Conservation (phyloP, 257 asterid genomes). For the Gentiana macrophylla region DNA sequence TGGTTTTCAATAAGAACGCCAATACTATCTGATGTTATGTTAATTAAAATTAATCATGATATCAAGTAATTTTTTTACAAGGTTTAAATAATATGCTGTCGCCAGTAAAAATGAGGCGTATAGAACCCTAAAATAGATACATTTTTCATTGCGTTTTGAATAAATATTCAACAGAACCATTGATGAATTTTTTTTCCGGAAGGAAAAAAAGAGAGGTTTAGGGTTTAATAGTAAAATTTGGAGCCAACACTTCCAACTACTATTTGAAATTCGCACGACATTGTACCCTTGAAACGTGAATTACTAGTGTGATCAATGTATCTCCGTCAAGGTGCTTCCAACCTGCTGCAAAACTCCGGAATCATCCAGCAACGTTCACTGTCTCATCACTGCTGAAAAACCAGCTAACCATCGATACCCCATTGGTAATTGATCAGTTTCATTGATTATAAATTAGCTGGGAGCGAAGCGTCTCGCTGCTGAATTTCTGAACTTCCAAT, state of each 20-base stretch:
- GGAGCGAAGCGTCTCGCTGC: neutral
- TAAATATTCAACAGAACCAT: too few relatives aligned
- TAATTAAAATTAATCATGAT: too few relatives aligned
- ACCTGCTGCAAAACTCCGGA: conserved; percentile 23
- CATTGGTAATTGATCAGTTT: conserved; percentile 29
- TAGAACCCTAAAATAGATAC: too few relatives aligned
- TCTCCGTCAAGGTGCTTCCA: conserved; percentile 31
- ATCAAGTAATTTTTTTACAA: too few relatives aligned
- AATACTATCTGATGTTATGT: too few relatives aligned
- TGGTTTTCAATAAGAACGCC: too few relatives aligned
- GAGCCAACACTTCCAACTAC: too few relatives aligned
- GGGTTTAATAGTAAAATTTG: conserved; percentile 17
- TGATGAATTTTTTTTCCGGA: too few relatives aligned
- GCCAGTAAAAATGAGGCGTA: too few relatives aligned
- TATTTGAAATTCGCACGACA: too few relatives aligned
- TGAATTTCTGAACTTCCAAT: neutral
- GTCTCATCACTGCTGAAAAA: conserved; percentile 14
- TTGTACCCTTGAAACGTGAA: conserved; percentile 3
- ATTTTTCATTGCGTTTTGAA: too few relatives aligned
- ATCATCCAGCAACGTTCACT: conserved; percentile 9
- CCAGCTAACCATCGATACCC: conserved; percentile 14
- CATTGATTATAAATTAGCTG: neutral
- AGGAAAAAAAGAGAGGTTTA: conserved; percentile 10
- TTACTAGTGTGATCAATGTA: conserved; percentile 23
- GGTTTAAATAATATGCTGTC: too few relatives aligned